Evolutionary conservation across 2,329 filamentous ascomycete species (phyloP).

Genomic region (Fusarium temperatum): DNA sequence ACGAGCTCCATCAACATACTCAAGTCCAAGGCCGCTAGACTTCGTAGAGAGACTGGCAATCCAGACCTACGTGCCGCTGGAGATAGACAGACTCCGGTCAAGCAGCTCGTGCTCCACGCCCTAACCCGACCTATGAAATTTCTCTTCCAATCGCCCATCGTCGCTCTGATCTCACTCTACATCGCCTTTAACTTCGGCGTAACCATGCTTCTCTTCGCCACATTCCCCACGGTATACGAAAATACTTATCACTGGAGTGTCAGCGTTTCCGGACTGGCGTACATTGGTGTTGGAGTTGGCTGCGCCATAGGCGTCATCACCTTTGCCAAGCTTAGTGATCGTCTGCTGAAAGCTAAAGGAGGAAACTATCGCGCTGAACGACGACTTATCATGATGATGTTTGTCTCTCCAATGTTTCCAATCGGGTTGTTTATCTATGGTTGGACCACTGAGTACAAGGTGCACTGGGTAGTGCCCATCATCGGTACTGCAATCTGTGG

Average conservation of each 20-base stretch:
- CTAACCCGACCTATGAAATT: slow-evolving; percentile 53
- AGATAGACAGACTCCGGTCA: fast-evolving
- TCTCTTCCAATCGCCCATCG: slow-evolving; percentile 58
- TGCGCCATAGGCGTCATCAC: neutral
- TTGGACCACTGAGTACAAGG: slow-evolving; percentile 25
- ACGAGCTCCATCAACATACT: neutral
- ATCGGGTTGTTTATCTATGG: slow-evolving; percentile 26
- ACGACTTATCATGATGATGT: slow-evolving; percentile 13
- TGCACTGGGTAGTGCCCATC: slow-evolving; percentile 26
- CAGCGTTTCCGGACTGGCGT: slow-evolving; percentile 32
- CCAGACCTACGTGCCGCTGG: fast-evolving
- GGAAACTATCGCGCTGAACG: neutral
- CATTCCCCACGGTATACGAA: slow-evolving; percentile 61
- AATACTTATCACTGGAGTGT: slow-evolving; percentile 51
- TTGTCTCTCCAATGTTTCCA: slow-evolving; percentile 8
- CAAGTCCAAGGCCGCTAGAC: neutral
- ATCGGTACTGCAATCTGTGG: slow-evolving; percentile 2
- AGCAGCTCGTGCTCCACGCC: neutral
- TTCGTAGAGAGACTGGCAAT: neutral
- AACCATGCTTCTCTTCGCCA: slow-evolving; percentile 64
- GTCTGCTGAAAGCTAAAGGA: neutral
- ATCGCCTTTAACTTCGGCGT: slow-evolving; percentile 63
- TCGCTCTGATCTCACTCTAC: slow-evolving; percentile 57
- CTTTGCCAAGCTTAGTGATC: slow-evolving; percentile 22
- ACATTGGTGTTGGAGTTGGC: slow-evolving; percentile 32